These are phyloP conservation scores for Irpex rosettiformis DNA, from an alignment of 1,284 basidiomycete genomes.

Conservation along the genomic window DNA sequence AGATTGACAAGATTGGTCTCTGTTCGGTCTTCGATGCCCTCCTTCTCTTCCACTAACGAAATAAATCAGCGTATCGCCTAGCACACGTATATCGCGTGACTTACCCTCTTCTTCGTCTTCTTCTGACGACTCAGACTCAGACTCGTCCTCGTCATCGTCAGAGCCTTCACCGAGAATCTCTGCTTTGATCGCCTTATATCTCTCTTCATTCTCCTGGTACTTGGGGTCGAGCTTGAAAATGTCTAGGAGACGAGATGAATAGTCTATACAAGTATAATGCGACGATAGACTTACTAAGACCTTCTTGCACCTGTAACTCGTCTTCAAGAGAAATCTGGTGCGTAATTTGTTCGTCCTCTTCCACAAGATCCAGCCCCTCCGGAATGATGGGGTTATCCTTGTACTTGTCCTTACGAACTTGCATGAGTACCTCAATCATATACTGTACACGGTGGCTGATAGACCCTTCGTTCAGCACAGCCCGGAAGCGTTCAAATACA, in stretches of 20 bases:
- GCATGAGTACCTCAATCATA: slow-evolving; percentile 99
- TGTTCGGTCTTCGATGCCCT: slow-evolving; percentile 92
- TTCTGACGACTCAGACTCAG: slow-evolving; percentile 56
- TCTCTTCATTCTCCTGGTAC: slow-evolving; percentile 89
- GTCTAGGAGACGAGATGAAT: slow-evolving; percentile 46
- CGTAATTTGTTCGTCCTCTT: slow-evolving; percentile 97
- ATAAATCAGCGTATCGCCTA: neutral
- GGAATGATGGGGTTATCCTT: slow-evolving; percentile 96
- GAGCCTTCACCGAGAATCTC: slow-evolving; percentile 93
- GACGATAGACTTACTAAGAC: slow-evolving; percentile 69
- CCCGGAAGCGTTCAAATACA: slow-evolving; percentile 94
- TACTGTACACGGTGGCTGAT: slow-evolving; percentile 98
- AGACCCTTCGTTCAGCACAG: slow-evolving; percentile 91
- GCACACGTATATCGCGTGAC: slow-evolving; percentile 27
- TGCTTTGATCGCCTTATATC: slow-evolving; percentile 86
- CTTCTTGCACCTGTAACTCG: slow-evolving; percentile 91
- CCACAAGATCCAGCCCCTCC: slow-evolving; percentile 93
- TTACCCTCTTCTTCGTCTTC: slow-evolving; percentile 62
- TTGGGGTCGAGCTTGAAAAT: slow-evolving; percentile 95
- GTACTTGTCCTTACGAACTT: slow-evolving; percentile 97
- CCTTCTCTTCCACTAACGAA: slow-evolving; percentile 67
- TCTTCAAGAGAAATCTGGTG: slow-evolving; percentile 92
- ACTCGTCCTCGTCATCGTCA: slow-evolving; percentile 67
- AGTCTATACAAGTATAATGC: slow-evolving; percentile 4
- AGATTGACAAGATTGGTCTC: slow-evolving; percentile 96